Conservation (phyloP, 1,284 basidiomycete genomes). For the Sparassis latifolia region DNA sequence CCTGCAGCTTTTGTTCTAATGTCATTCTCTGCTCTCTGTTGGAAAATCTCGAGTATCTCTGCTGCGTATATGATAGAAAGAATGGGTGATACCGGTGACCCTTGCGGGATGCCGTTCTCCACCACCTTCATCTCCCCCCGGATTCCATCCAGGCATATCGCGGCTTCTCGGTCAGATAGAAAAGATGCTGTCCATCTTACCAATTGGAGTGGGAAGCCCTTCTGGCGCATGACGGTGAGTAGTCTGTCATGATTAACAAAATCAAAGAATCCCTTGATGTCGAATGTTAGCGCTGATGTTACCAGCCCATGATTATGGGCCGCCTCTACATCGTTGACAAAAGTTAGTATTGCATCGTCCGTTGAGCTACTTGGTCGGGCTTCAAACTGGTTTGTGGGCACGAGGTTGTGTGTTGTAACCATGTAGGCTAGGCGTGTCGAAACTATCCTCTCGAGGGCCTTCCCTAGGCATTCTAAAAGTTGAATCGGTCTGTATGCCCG, state of each 20-base stretch:
- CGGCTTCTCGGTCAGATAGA: background rate
- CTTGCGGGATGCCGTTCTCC: slow-evolving; percentile 5
- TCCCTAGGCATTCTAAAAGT: slow-evolving; percentile 15
- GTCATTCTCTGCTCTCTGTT: background rate
- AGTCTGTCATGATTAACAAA: slow-evolving; percentile 3
- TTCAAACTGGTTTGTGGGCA: slow-evolving; percentile 16
- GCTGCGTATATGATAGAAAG: slow-evolving; percentile 5
- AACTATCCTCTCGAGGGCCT: slow-evolving; percentile 13
- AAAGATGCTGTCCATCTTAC: slow-evolving; percentile 6
- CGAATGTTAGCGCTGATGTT: slow-evolving; percentile 6
- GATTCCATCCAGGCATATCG: slow-evolving; percentile 4
- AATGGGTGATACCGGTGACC: slow-evolving; percentile 4
- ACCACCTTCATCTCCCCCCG: slow-evolving; percentile 1
- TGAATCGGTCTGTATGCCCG: slow-evolving; percentile 14
- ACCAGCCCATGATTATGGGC: slow-evolving; percentile 2
- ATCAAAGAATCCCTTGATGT: slow-evolving; percentile 10
- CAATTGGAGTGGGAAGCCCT: slow-evolving; percentile 1
- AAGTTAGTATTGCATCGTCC: slow-evolving; percentile 6
- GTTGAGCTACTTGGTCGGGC: slow-evolving; percentile 9
- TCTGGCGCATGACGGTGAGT: background rate
- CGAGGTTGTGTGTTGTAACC: slow-evolving; percentile 3
- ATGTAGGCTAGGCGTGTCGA: slow-evolving; percentile 8
- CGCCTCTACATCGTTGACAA: slow-evolving; percentile 4
- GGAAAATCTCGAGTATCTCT: slow-evolving; percentile 1
- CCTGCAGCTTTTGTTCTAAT: background rate